Conservation (phyloP, 306 rosid genomes). For the Trichosanthes cucumerina region DNA sequence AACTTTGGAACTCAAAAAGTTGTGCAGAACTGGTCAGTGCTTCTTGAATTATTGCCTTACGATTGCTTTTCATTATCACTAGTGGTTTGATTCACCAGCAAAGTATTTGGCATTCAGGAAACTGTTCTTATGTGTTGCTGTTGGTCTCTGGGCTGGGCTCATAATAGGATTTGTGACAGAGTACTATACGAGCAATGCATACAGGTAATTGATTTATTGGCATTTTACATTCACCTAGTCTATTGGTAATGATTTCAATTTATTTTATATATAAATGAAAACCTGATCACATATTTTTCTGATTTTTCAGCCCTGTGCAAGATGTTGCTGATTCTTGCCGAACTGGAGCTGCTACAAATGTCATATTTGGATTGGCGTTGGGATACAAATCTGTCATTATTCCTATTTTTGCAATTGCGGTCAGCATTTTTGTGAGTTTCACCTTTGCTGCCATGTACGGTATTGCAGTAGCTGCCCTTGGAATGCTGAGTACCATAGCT, state of each 20-base stretch:
- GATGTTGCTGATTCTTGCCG: conserved; percentile 96
- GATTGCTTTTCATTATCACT: neutral
- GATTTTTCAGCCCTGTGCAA: conserved; percentile 75
- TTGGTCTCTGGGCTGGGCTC: conserved; percentile 97
- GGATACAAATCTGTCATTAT: conserved; percentile 97
- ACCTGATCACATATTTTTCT: neutral
- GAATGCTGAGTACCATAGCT: conserved; percentile 94
- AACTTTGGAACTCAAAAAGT: conserved; percentile 74
- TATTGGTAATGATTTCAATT: neutral
- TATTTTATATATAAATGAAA: neutral
- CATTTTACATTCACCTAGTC: neutral
- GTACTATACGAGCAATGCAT: conserved; percentile 90
- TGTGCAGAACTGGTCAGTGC: conserved; percentile 61
- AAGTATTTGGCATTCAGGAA: conserved; percentile 51
- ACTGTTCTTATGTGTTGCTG: conserved; percentile 74
- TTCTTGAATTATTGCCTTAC: neutral
- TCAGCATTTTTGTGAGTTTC: conserved; percentile 81
- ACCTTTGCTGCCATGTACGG: conserved; percentile 98
- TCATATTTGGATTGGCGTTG: conserved; percentile 95
- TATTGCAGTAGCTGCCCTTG: conserved; percentile 93
- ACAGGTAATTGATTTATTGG: conserved; percentile 40
- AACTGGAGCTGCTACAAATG: conserved; percentile 97
- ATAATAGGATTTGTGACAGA: conserved; percentile 90
- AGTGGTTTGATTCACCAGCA: neutral
- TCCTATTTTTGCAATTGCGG: conserved; percentile 90